Percentiles rank a stretch among this genome's conserved stretches.
phyloP scores from a whole-genome alignment of 768 basidiomycete species.

The Suillus fuscotomentosus region DNA sequence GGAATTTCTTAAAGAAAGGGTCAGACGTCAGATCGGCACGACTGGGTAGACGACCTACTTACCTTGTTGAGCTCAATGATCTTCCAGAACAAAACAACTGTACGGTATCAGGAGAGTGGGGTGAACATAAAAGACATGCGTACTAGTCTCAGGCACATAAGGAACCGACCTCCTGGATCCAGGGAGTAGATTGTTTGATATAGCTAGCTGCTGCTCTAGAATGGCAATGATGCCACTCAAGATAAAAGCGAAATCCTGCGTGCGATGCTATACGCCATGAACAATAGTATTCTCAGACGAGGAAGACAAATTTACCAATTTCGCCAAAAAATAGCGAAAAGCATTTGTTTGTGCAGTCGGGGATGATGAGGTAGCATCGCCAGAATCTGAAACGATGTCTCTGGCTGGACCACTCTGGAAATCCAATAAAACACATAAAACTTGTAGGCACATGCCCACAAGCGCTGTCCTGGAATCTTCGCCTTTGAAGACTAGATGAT shows the following conservation, averaged over 20 bases:
- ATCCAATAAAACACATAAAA: conserved; percentile 73
- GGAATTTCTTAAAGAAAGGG: conserved; percentile 74
- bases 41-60: conserved; percentile 7
- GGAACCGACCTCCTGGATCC: conserved; percentile 83
- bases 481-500: conserved; percentile 88
- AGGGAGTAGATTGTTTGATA: conserved; percentile 73
- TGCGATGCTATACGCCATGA: conserved; percentile 64
- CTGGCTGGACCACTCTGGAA: conserved; percentile 77
- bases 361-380: conserved; percentile 41
- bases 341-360: conserved; percentile 77
- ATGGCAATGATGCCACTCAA: conserved; percentile 67
- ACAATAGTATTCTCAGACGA: conserved; percentile 11
- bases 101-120: conserved; percentile 9
- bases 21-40: not conserved
- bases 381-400: conserved; percentile 44
- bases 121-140: conserved; percentile 25
- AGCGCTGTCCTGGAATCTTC: conserved; percentile 76
- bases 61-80: conserved; percentile 93
- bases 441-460: conserved; percentile 73
- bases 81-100: conserved; percentile 87
- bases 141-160: conserved; percentile 80
- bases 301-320: conserved; percentile 51
- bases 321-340: conserved; percentile 90
- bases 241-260: conserved; percentile 86
- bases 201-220: conserved; percentile 73